Percentiles rank a stretch among this genome's conserved stretches.
Conservation (phyloP, 345 rosid genomes). For the Camelina sativa region DNA sequence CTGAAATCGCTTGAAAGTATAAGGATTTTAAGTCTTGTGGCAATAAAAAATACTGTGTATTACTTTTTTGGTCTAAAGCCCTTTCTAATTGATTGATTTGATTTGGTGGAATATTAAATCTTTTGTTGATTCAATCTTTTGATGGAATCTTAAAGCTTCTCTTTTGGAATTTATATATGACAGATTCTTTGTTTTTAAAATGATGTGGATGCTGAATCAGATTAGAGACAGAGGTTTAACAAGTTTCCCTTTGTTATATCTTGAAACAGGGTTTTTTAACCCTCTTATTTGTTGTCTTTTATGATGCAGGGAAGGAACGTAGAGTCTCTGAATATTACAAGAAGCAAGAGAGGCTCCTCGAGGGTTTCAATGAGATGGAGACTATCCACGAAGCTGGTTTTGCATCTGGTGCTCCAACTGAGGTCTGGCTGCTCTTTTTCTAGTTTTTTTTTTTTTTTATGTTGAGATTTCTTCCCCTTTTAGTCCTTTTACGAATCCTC, state of each 20-base stretch:
- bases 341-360: conserved; percentile 81
- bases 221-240: background rate
- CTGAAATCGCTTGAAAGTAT: background rate
- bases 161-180: conserved; percentile 22
- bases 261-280: background rate
- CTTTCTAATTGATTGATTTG: conserved; percentile 22
- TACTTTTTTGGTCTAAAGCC: background rate
- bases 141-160: conserved; percentile 27
- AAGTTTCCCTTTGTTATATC: background rate
- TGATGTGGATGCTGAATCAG: conserved; percentile 32
- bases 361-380: conserved; percentile 83
- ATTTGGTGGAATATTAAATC: background rate
- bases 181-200: conserved; percentile 14
- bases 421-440: conserved; percentile 46
- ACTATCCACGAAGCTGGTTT: conserved; percentile 61
- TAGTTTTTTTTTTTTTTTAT: background rate
- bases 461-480: background rate
- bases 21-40: background rate
- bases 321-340: conserved; percentile 83
- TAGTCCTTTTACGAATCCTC: background rate
- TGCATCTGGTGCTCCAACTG: conserved; percentile 64
- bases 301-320: conserved; percentile 56
- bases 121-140: conserved; percentile 36
- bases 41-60: no score
- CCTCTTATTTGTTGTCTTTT: background rate